Evolutionary conservation across 352 stramenopile genomes (phyloP).

Genomic region (Detonula confervacea): DNA sequence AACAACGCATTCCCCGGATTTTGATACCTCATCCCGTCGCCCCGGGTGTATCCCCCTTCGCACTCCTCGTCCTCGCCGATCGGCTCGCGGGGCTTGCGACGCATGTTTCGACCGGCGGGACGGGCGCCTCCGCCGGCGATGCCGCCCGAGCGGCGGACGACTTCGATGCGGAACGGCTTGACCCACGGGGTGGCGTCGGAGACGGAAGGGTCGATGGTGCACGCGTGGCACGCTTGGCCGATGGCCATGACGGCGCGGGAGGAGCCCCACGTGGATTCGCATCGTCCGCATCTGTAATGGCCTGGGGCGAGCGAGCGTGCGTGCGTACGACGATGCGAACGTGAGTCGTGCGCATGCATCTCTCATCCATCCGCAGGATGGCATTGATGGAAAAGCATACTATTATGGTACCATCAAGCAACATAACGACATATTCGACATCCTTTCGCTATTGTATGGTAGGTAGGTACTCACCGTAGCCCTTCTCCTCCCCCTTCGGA

Average conservation of each 20-base stretch:
- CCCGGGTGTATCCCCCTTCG: too few relatives aligned
- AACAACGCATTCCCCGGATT: neutral
- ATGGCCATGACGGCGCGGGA: conserved; percentile 35
- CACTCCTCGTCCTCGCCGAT: conserved; percentile 38
- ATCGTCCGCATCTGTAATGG: conserved; percentile 29
- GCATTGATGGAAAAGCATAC: too few relatives aligned
- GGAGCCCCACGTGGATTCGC: conserved; percentile 40
- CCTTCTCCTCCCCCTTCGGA: conserved; percentile 52
- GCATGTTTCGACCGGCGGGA: conserved; percentile 29
- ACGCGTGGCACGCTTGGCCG: conserved; percentile 38
- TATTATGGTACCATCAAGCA: too few relatives aligned
- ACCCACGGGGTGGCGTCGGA: conserved; percentile 16
- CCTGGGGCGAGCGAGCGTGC: too few relatives aligned
- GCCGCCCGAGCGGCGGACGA: conserved; percentile 23
- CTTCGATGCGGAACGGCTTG: conserved; percentile 49
- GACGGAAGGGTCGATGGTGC: conserved; percentile 4
- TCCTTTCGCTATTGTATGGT: too few relatives aligned
- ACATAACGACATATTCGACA: too few relatives aligned
- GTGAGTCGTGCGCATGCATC: too few relatives aligned
- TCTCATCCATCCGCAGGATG: too few relatives aligned
- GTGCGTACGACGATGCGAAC: too few relatives aligned
- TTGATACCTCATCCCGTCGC: too few relatives aligned
- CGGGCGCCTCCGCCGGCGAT: conserved; percentile 37
- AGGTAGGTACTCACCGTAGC: conserved; percentile 59
- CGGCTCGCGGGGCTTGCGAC: conserved; percentile 27